Base-by-base conservation (phyloP, 2,329 filamentous ascomycete genomes). In the Mycosphaerella sp. region DNA sequence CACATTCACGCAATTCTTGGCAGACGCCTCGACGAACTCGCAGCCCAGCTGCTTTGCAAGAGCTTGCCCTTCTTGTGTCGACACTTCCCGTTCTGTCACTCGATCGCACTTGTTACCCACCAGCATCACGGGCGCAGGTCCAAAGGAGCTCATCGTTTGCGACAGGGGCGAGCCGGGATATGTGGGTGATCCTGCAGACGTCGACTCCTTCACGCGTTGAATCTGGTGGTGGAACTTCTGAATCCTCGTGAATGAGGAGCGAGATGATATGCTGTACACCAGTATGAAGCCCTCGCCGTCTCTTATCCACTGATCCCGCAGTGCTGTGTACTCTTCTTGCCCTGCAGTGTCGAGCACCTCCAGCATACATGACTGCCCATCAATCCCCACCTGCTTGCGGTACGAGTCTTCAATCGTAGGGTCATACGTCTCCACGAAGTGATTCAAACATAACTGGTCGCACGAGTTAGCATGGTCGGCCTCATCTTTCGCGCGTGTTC, bases 41-140 rank as follows among this genome's bases (percentile, higher is more conserved):
- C 93, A 97, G 59, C 89, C 89, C 39, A 98, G 78, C 67, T 96
- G 89, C 66, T 91, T 87, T 52, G 93, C 92, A 39, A 97, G 76
- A 49, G 91, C 90, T 62, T 89, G 87, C 12, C 93, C 93, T 74
- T 98, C 93, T 72, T 97, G 93, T 48, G 91, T 95, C 2, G 91
- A 96, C 3, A 97, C 93, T 68, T 96, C 92, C 62, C 93, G 84
- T 74, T 97, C 93, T 29, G 92, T 95, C 45, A 95, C 89, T 66
- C 93, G 82, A 74, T 98, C 93, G 74, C 89, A 95, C 77, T 98
- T 98, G 79, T 98, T 97, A 62, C 93, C 93, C 36, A 98, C 93
- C 31, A 98, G 80, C 93, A 98, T 97, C 66, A 98, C 89, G 45
- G 93, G 93, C 12, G 93, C 89, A 17, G 86, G 86, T 59, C 82